Evolutionary conservation across 805 yeast species (phyloP).

Genomic region (Saturnispora kantuleensis): DNA sequence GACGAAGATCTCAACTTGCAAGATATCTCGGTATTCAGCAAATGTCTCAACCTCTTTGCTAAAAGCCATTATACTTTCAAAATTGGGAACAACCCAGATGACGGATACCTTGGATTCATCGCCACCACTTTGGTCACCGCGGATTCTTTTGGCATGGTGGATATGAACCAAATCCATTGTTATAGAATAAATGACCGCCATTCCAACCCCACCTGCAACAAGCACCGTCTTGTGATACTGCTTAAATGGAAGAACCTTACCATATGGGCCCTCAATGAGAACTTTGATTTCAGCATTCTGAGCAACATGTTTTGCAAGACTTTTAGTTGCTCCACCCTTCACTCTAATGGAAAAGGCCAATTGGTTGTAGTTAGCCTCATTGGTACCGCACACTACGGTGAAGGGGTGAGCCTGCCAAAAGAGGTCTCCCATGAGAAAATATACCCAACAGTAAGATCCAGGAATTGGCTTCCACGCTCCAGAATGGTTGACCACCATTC

Average conservation of each 20-base stretch:
- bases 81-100: constrained; percentile 24
- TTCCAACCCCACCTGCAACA: constrained; percentile 58
- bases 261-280: constrained; percentile 55
- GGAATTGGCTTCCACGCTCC: constrained; percentile 45
- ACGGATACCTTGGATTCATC: constrained; percentile 16
- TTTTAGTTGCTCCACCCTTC: constrained; percentile 44
- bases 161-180: constrained; percentile 31
- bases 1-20: constrained; percentile 23
- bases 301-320: constrained; percentile 26
- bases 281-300: constrained; percentile 29
- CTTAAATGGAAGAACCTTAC: constrained; percentile 37
- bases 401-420: constrained; percentile 68
- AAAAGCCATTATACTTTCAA: constrained; percentile 24
- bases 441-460: constrained; percentile 55
- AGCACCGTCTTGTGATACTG: constrained; percentile 39
- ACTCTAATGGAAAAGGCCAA: constrained; percentile 36
- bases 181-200: constrained; percentile 45
- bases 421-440: constrained; percentile 33
- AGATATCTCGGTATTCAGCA: constrained; percentile 16
- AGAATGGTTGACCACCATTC: constrained; percentile 42
- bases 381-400: constrained; percentile 37
- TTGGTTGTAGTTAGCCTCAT: constrained; percentile 34
- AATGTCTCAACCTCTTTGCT: constrained; percentile 22
- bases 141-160: constrained; percentile 21
- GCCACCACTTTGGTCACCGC: constrained; percentile 13